Percentiles rank a stretch among this genome's conserved stretches.
phyloP scores from a whole-genome alignment of 2,329 filamentous ascomycete species.

The Claviceps sp. region DNA sequence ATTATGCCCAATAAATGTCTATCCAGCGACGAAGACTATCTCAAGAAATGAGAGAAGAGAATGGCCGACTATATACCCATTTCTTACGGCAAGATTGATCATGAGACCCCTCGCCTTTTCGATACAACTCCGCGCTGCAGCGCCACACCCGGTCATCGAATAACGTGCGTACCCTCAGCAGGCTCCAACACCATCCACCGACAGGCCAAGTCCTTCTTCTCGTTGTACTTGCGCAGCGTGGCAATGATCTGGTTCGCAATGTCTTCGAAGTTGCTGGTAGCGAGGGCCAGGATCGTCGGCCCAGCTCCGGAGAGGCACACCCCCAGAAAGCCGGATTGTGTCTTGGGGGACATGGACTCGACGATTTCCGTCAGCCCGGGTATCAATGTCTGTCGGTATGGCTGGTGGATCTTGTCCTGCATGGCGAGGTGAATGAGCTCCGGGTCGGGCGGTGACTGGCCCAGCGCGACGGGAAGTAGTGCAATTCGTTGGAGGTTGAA shows the following conservation, averaged over 20 bases:
- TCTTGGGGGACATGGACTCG: constrained; percentile 75
- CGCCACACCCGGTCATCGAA: constrained; percentile 17
- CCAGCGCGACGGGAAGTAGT: constrained; percentile 76
- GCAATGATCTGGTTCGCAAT: constrained; percentile 71
- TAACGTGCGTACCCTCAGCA: constrained; percentile 53
- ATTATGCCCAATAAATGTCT: no score
- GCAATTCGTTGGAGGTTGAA: constrained; percentile 95
- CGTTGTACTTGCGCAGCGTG: constrained; percentile 50
- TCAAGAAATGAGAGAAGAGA: no score
- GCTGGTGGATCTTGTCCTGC: constrained; percentile 98
- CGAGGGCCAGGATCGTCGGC: constrained; percentile 85
- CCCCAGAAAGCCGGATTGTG: constrained; percentile 77
- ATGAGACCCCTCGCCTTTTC: background rate
- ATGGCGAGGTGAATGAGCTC: constrained; percentile 94
- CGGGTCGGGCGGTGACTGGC: constrained; percentile 78
- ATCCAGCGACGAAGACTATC: no score
- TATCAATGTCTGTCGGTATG: constrained; percentile 82
- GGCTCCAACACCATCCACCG: constrained; percentile 81
- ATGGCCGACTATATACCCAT: no score
- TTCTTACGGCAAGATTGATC: no score
- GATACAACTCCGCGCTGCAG: background rate
- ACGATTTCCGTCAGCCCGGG: constrained; percentile 86
- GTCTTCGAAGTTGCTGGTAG: constrained; percentile 75
- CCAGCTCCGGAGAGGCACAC: constrained; percentile 93
- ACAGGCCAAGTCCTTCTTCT: constrained; percentile 57